These are phyloP conservation scores for Trichoderma koningiopsis DNA, from an alignment of 2,329 filamentous ascomycete genomes.

Conservation along the genomic window DNA sequence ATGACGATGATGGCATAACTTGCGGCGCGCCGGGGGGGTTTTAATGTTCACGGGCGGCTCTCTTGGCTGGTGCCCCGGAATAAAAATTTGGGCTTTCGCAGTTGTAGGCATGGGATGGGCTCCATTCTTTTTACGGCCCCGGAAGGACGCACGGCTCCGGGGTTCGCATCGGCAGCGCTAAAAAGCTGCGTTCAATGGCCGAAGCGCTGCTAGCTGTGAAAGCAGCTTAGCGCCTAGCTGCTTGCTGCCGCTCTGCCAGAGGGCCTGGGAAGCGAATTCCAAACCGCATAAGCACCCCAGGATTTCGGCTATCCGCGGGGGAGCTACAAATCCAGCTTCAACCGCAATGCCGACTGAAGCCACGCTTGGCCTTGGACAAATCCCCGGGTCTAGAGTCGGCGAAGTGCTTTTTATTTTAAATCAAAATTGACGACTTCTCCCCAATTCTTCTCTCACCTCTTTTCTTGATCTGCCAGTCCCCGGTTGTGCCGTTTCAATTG, in stretches of 20 bases:
- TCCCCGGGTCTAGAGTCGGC: constrained; percentile 14
- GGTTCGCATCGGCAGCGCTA: constrained; percentile 15
- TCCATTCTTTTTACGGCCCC: constrained; percentile 12
- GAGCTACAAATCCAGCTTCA: constrained; percentile 31
- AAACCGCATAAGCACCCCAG: constrained; percentile 33
- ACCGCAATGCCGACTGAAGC: constrained; percentile 43
- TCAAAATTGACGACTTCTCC: background rate
- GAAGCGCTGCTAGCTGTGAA: constrained; percentile 3
- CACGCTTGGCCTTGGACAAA: constrained; percentile 28
- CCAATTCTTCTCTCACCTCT: background rate
- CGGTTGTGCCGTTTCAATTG: constrained; percentile 15
- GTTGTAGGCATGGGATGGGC: background rate
- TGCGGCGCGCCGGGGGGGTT: background rate
- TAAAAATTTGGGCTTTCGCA: constrained; percentile 4
- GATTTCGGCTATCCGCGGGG: constrained; percentile 44
- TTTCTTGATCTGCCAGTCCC: background rate
- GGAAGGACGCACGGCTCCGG: constrained; percentile 10
- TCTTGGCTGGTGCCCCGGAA: background rate
- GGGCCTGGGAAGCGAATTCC: background rate
- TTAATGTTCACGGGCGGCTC: background rate
- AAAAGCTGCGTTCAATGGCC: background rate
- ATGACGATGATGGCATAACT: constrained; percentile 30
- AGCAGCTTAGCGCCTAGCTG: constrained; percentile 18
- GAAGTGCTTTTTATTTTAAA: constrained; percentile 19
- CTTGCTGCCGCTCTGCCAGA: background rate